Conservation (phyloP, 2,329 filamentous ascomycete species). For the Colletotrichum kahawae region DNA sequence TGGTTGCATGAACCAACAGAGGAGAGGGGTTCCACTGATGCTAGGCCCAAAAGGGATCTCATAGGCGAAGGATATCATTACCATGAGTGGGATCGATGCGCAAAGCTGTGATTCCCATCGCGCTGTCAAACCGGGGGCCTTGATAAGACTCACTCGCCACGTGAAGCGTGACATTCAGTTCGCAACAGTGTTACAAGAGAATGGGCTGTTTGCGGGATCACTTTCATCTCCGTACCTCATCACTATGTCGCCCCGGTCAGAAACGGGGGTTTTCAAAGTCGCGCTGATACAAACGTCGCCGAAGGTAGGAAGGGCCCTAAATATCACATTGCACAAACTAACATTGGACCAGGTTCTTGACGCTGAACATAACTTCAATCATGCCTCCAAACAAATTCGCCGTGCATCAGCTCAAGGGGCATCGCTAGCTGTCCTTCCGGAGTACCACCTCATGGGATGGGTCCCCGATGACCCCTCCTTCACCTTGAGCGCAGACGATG, state of each 20-base stretch:
- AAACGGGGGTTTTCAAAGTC: background rate
- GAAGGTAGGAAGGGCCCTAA: background rate
- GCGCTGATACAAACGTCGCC: slow-evolving; percentile 6
- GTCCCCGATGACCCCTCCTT: slow-evolving; percentile 4
- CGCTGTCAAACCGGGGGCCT: background rate
- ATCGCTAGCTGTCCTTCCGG: slow-evolving; percentile 4
- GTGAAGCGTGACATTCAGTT: background rate
- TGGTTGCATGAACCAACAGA: background rate
- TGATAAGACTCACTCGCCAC: background rate
- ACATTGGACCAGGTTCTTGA: background rate
- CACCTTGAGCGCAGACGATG: background rate
- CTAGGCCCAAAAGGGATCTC: background rate
- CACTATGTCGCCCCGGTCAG: background rate
- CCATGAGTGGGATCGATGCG: background rate
- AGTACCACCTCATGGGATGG: slow-evolving; percentile 18
- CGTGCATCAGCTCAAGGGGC: slow-evolving; percentile 2
- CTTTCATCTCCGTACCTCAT: background rate
- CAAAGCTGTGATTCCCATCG: background rate
- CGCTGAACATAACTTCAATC: slow-evolving; percentile 1
- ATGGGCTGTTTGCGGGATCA: background rate
- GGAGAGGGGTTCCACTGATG: background rate
- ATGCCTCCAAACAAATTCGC: slow-evolving; percentile 3
- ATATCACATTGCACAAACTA: background rate
- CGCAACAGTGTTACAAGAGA: background rate
- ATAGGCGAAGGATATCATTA: background rate